A percentile compares a stretch with the other conserved stretches of the same genome.
These are phyloP conservation scores for Fusarium denticulatum DNA, from an alignment of 2,329 filamentous ascomycete species.

Conservation along the genomic window DNA sequence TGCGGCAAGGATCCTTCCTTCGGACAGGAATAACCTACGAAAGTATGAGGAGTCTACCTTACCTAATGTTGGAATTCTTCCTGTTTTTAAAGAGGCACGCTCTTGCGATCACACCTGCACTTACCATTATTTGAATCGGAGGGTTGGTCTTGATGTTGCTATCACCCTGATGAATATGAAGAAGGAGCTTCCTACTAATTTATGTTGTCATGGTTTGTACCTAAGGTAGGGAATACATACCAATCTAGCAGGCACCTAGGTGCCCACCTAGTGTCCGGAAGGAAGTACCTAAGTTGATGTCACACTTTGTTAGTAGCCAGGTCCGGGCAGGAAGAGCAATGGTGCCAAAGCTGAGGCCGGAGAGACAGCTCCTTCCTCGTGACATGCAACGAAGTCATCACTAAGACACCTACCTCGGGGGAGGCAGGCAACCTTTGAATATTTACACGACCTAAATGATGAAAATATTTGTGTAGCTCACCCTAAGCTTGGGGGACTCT, in stretches of 20 bases:
- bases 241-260: not conserved
- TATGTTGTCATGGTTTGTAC: not conserved
- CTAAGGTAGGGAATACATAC: too few species aligned
- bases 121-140: not conserved
- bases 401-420: not conserved
- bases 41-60: not conserved
- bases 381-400: constrained; percentile 15
- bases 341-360: not conserved
- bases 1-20: not conserved
- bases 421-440: not conserved
- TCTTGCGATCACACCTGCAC: constrained; percentile 7
- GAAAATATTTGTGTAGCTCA: not conserved
- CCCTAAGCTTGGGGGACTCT: not conserved
- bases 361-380: not conserved
- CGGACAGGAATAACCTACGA: not conserved
- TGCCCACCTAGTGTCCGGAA: not conserved
- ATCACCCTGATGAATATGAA: not conserved
- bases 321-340: not conserved
- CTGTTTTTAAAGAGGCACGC: not conserved
- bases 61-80: not conserved
- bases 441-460: not conserved
- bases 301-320: not conserved
- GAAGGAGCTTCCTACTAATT: not conserved
- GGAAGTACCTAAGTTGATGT: not conserved
- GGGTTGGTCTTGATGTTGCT: not conserved